Evolutionary conservation across 805 yeast species (phyloP).

Genomic region (Sugiyamaella qingdaonensis): DNA sequence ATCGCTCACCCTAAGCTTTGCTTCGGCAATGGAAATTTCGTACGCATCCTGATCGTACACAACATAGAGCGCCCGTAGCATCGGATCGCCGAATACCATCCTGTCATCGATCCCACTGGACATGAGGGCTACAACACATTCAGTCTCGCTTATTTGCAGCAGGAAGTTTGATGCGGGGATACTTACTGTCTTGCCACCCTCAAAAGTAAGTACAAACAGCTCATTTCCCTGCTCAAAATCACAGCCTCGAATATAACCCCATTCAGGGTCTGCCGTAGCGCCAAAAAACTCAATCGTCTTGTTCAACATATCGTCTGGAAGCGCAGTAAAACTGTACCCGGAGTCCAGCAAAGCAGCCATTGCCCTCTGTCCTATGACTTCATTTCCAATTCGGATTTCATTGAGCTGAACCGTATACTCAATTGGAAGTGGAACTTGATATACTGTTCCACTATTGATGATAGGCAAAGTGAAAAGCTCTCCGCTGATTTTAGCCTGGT

Average conservation of each 20-base stretch:
- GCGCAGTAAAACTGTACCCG: conserved; percentile 46
- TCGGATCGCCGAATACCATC: conserved; percentile 57
- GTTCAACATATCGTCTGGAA: conserved; percentile 35
- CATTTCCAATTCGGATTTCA: conserved; percentile 12
- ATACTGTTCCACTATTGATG: conserved; percentile 17
- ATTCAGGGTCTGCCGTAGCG: conserved; percentile 6
- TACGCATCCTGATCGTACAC: conserved; percentile 61
- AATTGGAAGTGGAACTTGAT: conserved; percentile 11
- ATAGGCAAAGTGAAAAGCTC: conserved; percentile 34
- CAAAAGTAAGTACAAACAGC: conserved; percentile 18
- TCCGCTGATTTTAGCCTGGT: conserved; percentile 40
- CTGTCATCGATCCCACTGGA: conserved; percentile 1
- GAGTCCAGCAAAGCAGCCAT: conserved; percentile 49
- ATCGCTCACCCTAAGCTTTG: conserved; percentile 28
- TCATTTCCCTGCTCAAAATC: conserved; percentile 5
- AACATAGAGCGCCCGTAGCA: conserved; percentile 59
- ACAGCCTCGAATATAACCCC: conserved; percentile 22
- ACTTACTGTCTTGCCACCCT: conserved; percentile 17
- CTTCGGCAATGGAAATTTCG: conserved; percentile 53
- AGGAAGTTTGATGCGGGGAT: conserved; percentile 23
- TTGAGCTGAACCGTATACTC: conserved; percentile 22
- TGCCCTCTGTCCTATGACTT: conserved; percentile 3
- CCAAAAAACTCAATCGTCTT: conserved; percentile 4
- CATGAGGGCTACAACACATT: conserved; percentile 8
- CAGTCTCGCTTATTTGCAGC: conserved; percentile 7